Base-by-base conservation (phyloP, 768 basidiomycete genomes). In the Termitomyces sp. region DNA sequence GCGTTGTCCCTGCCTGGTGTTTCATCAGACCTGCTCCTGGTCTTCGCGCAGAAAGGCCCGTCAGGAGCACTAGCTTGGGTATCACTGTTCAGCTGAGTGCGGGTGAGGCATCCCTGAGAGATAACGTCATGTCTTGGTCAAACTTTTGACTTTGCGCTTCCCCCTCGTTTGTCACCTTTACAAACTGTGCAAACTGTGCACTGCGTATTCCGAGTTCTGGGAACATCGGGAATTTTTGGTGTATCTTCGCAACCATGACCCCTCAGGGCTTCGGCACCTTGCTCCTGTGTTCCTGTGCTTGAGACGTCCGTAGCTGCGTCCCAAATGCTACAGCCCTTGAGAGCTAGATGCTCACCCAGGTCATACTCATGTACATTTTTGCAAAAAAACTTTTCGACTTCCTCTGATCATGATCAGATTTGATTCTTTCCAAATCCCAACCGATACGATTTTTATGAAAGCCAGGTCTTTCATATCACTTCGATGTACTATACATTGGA, bases 1-100 rank as follows among this genome's bases (percentile, higher is more conserved):
- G 89, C 36, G 77, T 86, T 31, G 81, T 89, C 3, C 89, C 89
- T 11, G 82, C 86, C 6, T 91, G 89, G 88, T 84, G 81, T 64
- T 90, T 92, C 76, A 52, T 82, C 58, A 83, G 82, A 62, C 79
- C 84, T 32, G 75, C 79, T 44, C 78, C 81, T 56, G 85, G 84
- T 3, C 72, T 85, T 52, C 69, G 75, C 36, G 77, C 81, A 4
- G 81, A 84, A 60, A 76, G 89, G 20, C 88, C 89, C 1, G 70
- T 87, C 60, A 80, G 90, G 29, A 81, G 73, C 47, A 66, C 74
- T 40, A 87, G 84, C 64, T 67, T 88, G n/a, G 85, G 84, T 11
- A 79, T 86, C 56, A 83, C 79, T 7, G 77, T 88, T 40, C 73
- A 82, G 58, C 59, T 81, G 58, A 78, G 80, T 31, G 72, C 65